A percentile compares a stretch with the other conserved stretches of the same genome.
Conservation (phyloP, 2,329 filamentous ascomycete genomes). For the Botrytis galanthina region DNA sequence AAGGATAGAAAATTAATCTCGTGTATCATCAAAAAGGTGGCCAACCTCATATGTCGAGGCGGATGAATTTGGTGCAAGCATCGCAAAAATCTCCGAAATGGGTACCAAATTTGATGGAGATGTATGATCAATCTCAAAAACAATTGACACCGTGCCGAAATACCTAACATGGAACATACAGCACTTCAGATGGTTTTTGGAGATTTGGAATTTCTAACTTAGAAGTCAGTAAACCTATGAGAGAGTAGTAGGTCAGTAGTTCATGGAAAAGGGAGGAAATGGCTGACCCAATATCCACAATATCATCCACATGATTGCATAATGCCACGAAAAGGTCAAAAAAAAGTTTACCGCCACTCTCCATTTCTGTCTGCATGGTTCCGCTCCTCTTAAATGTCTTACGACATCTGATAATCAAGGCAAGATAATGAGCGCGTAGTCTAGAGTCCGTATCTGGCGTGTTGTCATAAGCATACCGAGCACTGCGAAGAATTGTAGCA, state of each 20-base stretch:
- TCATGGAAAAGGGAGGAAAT: slow-evolving; percentile 16
- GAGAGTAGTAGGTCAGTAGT: slow-evolving; percentile 32
- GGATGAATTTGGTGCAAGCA: slow-evolving; percentile 38
- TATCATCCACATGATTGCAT: slow-evolving; percentile 97
- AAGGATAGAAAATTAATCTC: slow-evolving; percentile 34
- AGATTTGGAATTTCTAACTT: slow-evolving; percentile 49
- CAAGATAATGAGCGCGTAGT: slow-evolving; percentile 94
- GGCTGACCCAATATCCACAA: slow-evolving; percentile 70
- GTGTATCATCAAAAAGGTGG: slow-evolving; percentile 37
- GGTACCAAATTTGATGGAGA: slow-evolving; percentile 41
- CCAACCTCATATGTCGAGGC: slow-evolving; percentile 46
- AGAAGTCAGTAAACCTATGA: slow-evolving; percentile 27
- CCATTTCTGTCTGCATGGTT: slow-evolving; percentile 99
- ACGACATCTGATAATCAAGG: slow-evolving; percentile 94
- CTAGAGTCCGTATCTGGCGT: slow-evolving; percentile 90
- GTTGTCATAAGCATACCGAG: slow-evolving; percentile 92
- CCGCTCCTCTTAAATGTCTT: slow-evolving; percentile 97
- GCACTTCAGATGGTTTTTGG: slow-evolving; percentile 51
- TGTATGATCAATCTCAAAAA: slow-evolving; percentile 38
- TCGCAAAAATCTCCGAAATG: slow-evolving; percentile 36
- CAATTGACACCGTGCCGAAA: slow-evolving; percentile 37
- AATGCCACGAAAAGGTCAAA: slow-evolving; percentile 98
- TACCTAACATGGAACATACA: slow-evolving; percentile 32
- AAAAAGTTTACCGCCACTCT: slow-evolving; percentile 86
- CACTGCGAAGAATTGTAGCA: slow-evolving; percentile 84